These are phyloP conservation scores for Akanthomyces dipterigenus DNA, from an alignment of 2,329 filamentous ascomycete species.

Conservation along the genomic window DNA sequence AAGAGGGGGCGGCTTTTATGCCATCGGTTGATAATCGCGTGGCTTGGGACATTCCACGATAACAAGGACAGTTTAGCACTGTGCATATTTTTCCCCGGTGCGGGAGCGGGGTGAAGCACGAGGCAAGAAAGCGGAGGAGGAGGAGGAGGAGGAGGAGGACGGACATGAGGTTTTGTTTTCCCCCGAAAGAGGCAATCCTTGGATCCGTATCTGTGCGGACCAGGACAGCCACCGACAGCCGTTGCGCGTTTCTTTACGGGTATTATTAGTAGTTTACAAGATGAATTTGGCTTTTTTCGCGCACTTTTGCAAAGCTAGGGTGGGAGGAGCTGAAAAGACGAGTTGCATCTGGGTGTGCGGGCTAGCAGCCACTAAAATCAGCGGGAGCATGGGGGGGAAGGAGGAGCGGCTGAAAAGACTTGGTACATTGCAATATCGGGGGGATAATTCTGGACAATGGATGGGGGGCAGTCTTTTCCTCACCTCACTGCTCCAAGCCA, in stretches of 20 bases:
- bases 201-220: neutral
- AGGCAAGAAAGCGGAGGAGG: neutral
- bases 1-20: neutral
- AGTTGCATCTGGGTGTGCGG: slow-evolving; percentile 2
- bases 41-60: neutral
- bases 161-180: neutral
- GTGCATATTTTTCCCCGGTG: too few relatives aligned
- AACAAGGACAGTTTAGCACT: too few relatives aligned
- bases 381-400: neutral
- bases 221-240: too few relatives aligned
- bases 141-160: neutral
- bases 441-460: neutral
- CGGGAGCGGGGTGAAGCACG: neutral
- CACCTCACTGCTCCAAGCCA: too few relatives aligned
- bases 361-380: slow-evolving; percentile 3
- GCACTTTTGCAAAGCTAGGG: too few relatives aligned
- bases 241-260: too few relatives aligned
- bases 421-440: neutral
- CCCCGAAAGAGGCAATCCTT: neutral
- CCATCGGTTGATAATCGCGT: neutral
- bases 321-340: slow-evolving; percentile 1
- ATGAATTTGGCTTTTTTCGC: too few relatives aligned
- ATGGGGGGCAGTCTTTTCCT: too few relatives aligned
- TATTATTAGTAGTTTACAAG: too few relatives aligned
- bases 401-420: slow-evolving; percentile 2